phyloP scores from a whole-genome alignment of 164 flowering plant species.

The Pachysandra terminalis region DNA sequence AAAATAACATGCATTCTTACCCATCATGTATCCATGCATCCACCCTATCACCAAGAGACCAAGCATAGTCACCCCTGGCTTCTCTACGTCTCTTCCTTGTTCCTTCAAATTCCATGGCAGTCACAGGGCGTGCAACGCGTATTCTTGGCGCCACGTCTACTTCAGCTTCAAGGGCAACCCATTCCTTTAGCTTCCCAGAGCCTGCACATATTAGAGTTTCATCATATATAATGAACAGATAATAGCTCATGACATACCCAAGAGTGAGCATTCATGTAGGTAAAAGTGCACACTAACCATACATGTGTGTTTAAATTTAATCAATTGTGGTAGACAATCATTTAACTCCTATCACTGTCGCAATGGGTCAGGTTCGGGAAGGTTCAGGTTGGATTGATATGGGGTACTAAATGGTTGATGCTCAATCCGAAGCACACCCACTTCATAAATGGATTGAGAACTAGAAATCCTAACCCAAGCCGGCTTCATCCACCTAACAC shows the following conservation, averaged over 20 bases:
- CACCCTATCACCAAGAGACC: constrained; percentile 92
- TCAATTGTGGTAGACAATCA: no score
- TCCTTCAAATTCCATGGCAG: constrained; percentile 55
- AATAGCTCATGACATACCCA: not conserved
- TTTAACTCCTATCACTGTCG: no score
- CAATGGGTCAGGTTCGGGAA: no score
- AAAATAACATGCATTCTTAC: constrained; percentile 35
- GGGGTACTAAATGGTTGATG: no score
- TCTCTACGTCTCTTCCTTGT: constrained; percentile 84
- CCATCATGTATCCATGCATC: constrained; percentile 80
- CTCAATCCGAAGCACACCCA: no score
- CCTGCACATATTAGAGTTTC: constrained; percentile 31
- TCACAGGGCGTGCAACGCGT: constrained; percentile 68
- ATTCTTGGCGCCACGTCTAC: constrained; percentile 59
- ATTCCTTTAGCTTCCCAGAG: constrained; percentile 58
- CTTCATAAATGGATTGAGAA: no score
- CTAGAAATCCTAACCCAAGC: no score
- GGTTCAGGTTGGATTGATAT: no score
- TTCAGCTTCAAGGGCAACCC: constrained; percentile 60
- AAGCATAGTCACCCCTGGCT: constrained; percentile 52
- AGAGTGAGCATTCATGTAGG: no score
- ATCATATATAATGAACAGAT: not conserved
- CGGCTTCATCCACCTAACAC: no score
- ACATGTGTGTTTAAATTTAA: no score
- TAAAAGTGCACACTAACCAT: no score